These are phyloP conservation scores for Lactifluus volemus DNA, from an alignment of 768 basidiomycete species.

Conservation along the genomic window DNA sequence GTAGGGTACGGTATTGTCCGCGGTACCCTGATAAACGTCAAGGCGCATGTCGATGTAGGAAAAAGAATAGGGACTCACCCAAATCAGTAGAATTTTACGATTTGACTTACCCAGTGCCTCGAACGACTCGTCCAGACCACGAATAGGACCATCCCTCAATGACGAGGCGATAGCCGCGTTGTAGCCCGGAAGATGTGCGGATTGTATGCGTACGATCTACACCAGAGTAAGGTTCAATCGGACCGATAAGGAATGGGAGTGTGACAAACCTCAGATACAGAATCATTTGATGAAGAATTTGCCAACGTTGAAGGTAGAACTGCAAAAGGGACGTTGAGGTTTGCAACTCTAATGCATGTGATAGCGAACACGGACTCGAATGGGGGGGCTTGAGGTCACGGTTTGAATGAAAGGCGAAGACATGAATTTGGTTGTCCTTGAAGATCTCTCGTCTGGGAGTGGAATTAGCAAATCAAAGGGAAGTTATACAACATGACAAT, in stretches of 20 bases:
- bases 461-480: not conserved
- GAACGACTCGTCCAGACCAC: slow-evolving; percentile 51
- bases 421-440: slow-evolving; percentile 69
- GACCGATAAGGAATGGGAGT: not conserved
- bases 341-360: not conserved
- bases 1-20: slow-evolving; percentile 46
- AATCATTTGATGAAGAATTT: slow-evolving; percentile 23
- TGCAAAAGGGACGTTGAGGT: not conserved
- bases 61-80: slow-evolving; percentile 35
- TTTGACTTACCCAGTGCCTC: slow-evolving; percentile 38
- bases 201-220: slow-evolving; percentile 69
- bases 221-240: not conserved
- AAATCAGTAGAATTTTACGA: slow-evolving; percentile 52
- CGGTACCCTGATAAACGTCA: slow-evolving; percentile 38
- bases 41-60: not conserved
- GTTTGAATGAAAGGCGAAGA: slow-evolving; percentile 67
- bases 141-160: slow-evolving; percentile 61
- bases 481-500: not conserved
- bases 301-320: slow-evolving; percentile 30
- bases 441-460: slow-evolving; percentile 50
- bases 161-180: slow-evolving; percentile 73
- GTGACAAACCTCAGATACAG: slow-evolving; percentile 25
- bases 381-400: slow-evolving; percentile 51
- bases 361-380: slow-evolving; percentile 37
- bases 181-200: slow-evolving; percentile 65